Evolutionary conservation across 2,329 filamentous ascomycete genomes (phyloP), one percentile per base, ranked within the genome.

Genomic region (Apiospora saccharicola): DNA sequence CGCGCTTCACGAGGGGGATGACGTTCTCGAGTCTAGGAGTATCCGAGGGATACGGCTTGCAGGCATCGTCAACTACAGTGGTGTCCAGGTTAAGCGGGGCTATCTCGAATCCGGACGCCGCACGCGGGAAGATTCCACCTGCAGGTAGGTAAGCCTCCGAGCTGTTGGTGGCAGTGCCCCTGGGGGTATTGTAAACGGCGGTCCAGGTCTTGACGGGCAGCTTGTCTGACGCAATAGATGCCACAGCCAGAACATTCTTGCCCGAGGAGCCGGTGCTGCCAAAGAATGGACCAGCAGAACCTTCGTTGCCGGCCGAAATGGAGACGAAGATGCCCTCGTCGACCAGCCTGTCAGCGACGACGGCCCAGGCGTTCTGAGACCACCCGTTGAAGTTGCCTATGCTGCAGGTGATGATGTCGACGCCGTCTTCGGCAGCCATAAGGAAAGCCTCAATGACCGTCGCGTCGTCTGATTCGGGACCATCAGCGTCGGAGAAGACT

Each of bases 291-390:
- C 87, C 87, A 14, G 80, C 78, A 19, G 79, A 79, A 34, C 88
- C 87, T 22, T 85, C 83, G 71, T 90, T 90, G 19, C 88, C 87
- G 5, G 85, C 86, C 1, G 87, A 84, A 34, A 88, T 84, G 13
- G 85, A 84, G 22, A 88, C 82, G 12, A 88, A 83, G 0, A 89
- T 81, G 10, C 87, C 87, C 30, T 83, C 78, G 10, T 85, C 82
- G 14, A 82, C 83, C 64, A 85, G 81, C 41, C 82, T 80, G 7
- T 81, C 80, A 4, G 82, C 80, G 7, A 84, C 81, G n/a, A 80
- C 79, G 44, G 83, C 81, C 80, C 80, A 82, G n/a, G 82, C 78
- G 44, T 82, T 75, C 30, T 79, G 78, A 0, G 80, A 74, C 77
- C 77, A 82, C 24, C 85, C 85, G 61, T 80, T 78, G 0, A 80